A percentile compares a stretch with the other conserved stretches of the same genome.
These are phyloP conservation scores for Lasiosphaeria miniovina DNA, from an alignment of 495 filamentous ascomycete species.

Conservation along the genomic window DNA sequence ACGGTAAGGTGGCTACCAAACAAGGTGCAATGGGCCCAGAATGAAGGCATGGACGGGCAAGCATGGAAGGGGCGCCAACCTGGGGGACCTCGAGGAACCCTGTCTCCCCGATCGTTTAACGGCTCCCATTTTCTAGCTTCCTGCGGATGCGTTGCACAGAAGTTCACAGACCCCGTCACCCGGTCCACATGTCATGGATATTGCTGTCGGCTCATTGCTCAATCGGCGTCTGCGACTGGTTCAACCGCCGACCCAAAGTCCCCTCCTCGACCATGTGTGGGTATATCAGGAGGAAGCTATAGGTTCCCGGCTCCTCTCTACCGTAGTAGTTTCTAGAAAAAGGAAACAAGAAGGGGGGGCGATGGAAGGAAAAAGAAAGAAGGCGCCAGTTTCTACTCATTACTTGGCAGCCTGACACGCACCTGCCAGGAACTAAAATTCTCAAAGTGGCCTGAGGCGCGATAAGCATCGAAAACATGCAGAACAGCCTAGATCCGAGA, in stretches of 20 bases:
- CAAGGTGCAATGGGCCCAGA: slow-evolving; percentile 2
- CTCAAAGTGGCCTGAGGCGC: too few species aligned
- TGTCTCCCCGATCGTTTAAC: slow-evolving; percentile 4
- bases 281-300: neutral
- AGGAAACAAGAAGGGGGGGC: too few species aligned
- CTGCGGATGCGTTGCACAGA: slow-evolving; percentile 16
- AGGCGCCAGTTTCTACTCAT: too few species aligned
- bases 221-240: neutral
- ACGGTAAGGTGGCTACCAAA: neutral
- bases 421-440: too few species aligned
- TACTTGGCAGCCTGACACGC: too few species aligned
- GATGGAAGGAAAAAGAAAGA: too few species aligned
- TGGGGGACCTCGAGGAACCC: neutral
- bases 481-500: too few species aligned
- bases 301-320: neutral
- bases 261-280: neutral
- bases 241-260: neutral
- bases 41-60: neutral
- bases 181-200: slow-evolving; percentile 9
- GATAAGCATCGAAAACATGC: too few species aligned
- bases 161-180: slow-evolving; percentile 18
- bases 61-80: neutral
- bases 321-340: neutral
- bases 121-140: slow-evolving; percentile 14
- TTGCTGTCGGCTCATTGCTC: slow-evolving; percentile 15